Conservation (phyloP, 495 filamentous ascomycete genomes). For the Penicillium atrosanguineum region DNA sequence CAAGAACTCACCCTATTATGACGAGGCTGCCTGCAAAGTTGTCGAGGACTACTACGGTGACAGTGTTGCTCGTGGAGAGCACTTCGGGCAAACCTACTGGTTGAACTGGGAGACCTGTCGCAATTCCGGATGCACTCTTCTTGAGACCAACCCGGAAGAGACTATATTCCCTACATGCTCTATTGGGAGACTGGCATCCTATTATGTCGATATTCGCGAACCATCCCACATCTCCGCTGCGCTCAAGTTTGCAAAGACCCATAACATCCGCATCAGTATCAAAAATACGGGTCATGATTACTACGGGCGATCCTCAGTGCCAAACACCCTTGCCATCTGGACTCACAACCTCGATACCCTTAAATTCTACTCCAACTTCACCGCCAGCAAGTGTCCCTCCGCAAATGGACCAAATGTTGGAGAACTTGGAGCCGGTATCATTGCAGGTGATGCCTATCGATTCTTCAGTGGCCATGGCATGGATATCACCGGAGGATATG, state of each 20-base stretch:
- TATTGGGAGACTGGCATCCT: constrained; percentile 14
- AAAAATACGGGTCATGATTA: constrained; percentile 54
- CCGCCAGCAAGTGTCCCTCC: constrained; percentile 19
- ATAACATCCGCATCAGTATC: constrained; percentile 36
- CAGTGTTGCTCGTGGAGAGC: constrained; percentile 1
- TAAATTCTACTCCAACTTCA: constrained; percentile 31
- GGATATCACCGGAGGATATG: constrained; percentile 23
- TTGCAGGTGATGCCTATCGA: constrained; percentile 17
- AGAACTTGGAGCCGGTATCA: constrained; percentile 24
- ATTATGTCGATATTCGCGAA: constrained; percentile 14
- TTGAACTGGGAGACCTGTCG: constrained; percentile 18
- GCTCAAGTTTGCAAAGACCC: constrained; percentile 12
- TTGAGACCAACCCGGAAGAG: neutral
- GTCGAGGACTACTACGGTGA: constrained; percentile 11
- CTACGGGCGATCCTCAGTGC: constrained; percentile 45
- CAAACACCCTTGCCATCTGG: constrained; percentile 43
- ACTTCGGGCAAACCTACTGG: constrained; percentile 8
- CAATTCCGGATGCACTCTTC: constrained; percentile 8
- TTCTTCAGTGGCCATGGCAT: constrained; percentile 13
- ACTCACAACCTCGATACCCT: constrained; percentile 44
- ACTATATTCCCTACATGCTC: constrained; percentile 3
- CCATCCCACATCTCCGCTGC: constrained; percentile 10
- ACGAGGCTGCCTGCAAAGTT: constrained; percentile 9
- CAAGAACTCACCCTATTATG: constrained; percentile 10
- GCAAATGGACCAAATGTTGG: constrained; percentile 20